A percentile compares a stretch with the other conserved stretches of the same genome.
Evolutionary conservation across 306 rosid species (phyloP).

Genomic region (Vigna angularis): DNA sequence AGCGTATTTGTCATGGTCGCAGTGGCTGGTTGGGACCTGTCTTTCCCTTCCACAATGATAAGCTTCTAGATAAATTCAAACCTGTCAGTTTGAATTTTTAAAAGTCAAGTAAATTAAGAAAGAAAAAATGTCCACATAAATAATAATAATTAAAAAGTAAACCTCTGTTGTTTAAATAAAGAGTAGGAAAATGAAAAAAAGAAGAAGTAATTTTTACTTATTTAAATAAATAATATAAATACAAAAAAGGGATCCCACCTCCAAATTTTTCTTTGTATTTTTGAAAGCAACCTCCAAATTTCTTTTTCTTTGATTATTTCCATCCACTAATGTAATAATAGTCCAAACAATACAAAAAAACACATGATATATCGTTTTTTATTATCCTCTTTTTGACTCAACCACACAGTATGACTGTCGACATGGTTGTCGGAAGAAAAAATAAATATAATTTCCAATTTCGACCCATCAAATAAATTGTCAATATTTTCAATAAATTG

Average conservation of each 20-base stretch:
- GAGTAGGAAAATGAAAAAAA: no score
- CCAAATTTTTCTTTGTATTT: no score
- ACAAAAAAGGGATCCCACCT: no score
- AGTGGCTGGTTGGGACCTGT: constrained; percentile 27
- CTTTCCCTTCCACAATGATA: neutral
- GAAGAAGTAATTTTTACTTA: no score
- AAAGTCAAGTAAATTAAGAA: neutral
- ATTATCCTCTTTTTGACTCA: neutral
- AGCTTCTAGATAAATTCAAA: constrained; percentile 26
- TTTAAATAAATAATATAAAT: no score
- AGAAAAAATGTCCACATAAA: neutral
- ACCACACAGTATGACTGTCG: neutral
- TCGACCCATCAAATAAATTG: constrained; percentile 24
- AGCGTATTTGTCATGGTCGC: neutral
- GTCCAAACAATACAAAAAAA: neutral
- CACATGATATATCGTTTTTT: neutral
- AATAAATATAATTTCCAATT: neutral
- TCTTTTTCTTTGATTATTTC: neutral
- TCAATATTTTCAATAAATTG: neutral
- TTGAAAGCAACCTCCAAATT: no score
- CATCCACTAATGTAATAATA: neutral
- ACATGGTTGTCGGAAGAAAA: neutral
- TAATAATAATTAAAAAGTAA: neutral
- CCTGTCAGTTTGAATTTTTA: neutral
- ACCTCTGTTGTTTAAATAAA: neutral